Conservation (phyloP, 108 stramenopile species). For the Conticribra weissflogii region DNA sequence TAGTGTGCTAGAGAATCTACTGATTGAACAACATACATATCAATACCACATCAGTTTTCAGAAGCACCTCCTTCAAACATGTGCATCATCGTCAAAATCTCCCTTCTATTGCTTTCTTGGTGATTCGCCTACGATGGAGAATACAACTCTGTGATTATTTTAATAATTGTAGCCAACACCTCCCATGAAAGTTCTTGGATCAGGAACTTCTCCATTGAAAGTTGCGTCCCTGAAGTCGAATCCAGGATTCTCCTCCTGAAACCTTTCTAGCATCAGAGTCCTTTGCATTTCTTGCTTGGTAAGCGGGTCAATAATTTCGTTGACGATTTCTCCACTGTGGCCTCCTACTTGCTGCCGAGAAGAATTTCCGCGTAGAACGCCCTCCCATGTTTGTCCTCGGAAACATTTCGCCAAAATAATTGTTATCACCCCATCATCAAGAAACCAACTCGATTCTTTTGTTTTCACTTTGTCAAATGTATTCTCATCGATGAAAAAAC, state of each 20-base stretch:
- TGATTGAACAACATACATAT: too few relatives aligned
- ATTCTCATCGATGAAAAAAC: constrained; percentile 85
- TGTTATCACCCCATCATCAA: constrained; percentile 73
- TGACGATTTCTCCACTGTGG: not conserved
- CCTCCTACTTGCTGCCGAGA: constrained; percentile 3
- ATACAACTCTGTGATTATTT: too few relatives aligned
- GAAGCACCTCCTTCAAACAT: too few relatives aligned
- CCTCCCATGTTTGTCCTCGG: constrained; percentile 77
- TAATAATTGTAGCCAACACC: constrained; percentile 80
- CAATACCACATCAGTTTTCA: too few relatives aligned
- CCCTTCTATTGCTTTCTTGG: too few relatives aligned
- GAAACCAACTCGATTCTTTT: constrained; percentile 72
- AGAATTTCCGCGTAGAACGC: constrained; percentile 42
- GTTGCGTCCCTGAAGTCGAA: constrained; percentile 97
- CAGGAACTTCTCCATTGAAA: constrained; percentile 96
- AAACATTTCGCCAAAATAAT: constrained; percentile 69
- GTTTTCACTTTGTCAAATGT: constrained; percentile 82
- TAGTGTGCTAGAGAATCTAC: too few relatives aligned
- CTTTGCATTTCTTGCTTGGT: constrained; percentile 85
- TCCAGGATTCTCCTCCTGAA: constrained; percentile 94
- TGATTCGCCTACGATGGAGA: too few relatives aligned
- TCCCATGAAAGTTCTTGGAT: constrained; percentile 96
- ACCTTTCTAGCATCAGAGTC: constrained; percentile 93
- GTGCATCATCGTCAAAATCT: too few relatives aligned
- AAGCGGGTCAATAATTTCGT: constrained; percentile 59